Base-by-base conservation (phyloP, 305 asterid genomes). In the Ajuga reptans region DNA sequence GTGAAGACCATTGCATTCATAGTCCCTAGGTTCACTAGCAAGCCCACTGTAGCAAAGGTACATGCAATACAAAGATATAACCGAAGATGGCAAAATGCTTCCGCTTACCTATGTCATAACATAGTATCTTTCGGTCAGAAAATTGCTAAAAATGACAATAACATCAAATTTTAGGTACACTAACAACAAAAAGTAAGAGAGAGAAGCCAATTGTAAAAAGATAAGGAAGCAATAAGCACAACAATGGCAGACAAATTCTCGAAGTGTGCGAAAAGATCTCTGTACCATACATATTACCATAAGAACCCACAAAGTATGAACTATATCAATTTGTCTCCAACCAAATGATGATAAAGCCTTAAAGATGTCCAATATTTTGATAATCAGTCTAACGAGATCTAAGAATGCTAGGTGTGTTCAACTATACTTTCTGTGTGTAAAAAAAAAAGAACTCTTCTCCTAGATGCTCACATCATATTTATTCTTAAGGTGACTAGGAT, bases 11-110 rank as follows among this genome's bases (percentile, higher is more conserved):
- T 89, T 91, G 85, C 97, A 91, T 65, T 84, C 95, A 29, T 82
- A 89, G 64, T 89, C 97, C 82, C 97, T 85, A 34, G 97, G 97
- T 81, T 91, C 97, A 84, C 97, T 91, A 39, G 97, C 90, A 61
- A 91, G 89, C 16, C 95, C 97, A 74, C 92, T 87, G 76, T 91
- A 91, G 87, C 95, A 87, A 70, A 91, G 97, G 84, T 91, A 89
- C 88, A 87, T 89, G 83, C 97, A 91, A 78, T 91, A 91, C 75
- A 91, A 36, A 39, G 97, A 91, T 75, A 91, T 58, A 78, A 91
- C 95, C 17, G 96, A 87, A 62, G 97, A 80, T 60, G 97, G 97
- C 81, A 91, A 78, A 78, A 91, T 81, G 87, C 97, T 91, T 66
- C 97, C 96, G 15, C 85, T 55, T 7, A 91, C 92, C 97, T 91